phyloP scores from a whole-genome alignment of 345 rosid species.

The Melaleuca quinquenervia region DNA sequence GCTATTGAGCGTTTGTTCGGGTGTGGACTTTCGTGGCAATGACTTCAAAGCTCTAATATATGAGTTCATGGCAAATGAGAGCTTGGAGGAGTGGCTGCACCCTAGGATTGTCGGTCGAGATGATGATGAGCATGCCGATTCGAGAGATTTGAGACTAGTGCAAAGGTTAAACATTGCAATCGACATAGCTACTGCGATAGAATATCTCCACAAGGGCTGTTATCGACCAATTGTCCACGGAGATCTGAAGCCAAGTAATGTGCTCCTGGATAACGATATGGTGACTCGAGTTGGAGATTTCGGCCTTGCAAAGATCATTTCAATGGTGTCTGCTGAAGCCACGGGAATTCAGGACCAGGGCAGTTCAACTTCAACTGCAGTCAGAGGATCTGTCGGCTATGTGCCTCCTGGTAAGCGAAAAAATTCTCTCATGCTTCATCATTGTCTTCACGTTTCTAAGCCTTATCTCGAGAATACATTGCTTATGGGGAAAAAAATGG shows the following conservation, averaged over 20 bases:
- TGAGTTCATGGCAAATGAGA: not conserved
- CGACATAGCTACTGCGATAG: not conserved
- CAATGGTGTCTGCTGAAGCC: too few relatives aligned
- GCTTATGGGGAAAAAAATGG: not conserved
- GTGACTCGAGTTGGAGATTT: too few relatives aligned
- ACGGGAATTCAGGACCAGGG: too few relatives aligned
- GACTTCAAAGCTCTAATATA: not conserved
- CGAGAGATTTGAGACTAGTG: not conserved
- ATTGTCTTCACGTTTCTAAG: not conserved
- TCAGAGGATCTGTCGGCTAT: not conserved
- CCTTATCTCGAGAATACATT: not conserved
- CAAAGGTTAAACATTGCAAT: not conserved
- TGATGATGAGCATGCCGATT: not conserved
- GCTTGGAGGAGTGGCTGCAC: not conserved
- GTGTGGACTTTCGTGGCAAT: not conserved
- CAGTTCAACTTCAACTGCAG: not conserved
- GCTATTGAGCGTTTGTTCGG: not conserved
- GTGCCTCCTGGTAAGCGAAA: not conserved
- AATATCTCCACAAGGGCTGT: not conserved
- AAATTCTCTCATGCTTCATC: too few relatives aligned
- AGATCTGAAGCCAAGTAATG: too few relatives aligned
- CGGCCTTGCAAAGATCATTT: too few relatives aligned
- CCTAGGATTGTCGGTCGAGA: not conserved
- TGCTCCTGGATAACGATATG: too few relatives aligned
- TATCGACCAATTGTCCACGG: too few relatives aligned